Evolutionary conservation across 345 rosid genomes (phyloP), one percentile per base, ranked within the genome.

Genomic region (Eucalyptus microcorys): DNA sequence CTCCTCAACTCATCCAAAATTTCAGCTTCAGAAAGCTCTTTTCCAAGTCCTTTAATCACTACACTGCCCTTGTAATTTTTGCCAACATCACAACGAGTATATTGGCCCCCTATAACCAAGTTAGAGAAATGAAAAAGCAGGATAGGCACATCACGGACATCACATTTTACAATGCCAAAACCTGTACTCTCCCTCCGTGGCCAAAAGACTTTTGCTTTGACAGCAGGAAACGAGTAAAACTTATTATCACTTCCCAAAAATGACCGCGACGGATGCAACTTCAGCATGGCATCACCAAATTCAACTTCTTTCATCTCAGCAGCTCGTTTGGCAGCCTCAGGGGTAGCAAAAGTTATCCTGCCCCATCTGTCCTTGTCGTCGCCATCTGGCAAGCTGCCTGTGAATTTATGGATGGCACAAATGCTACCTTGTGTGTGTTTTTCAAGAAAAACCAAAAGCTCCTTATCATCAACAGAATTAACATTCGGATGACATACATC

Each of bases 341-440:
- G 97, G 76, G 94, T 92, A 79, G 91, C 94, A 93, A 96, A 97
- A 42, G 97, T 96, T 90, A 97, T 88, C 92, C 94, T 96, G 83
- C 99, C 98, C 99, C 98, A 97, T 91, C 92, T 94, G 52, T 92
- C 96, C 89, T 91, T 89, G 88, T 94, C 95, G 27, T 93, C 95
- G 66, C 88, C 88, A 47, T 94, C 96, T 89, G 90, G 95, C 83
- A 85, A 93, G 89, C 61, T 89, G 26, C 89, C 88, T 21, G 89
- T 47, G 84, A 89, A 93, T 94, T 94, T 97, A 86, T 94, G 91
- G 90, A 93, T 80, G 80, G 92, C 91, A 92, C 96, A 95, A 76
- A 97, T 91, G 92, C 92, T 91, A 66, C 96, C 96, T 89, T 92
- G 90, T 34, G 94, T 88, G 76, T 48, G 59, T 89, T 94, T 92